A percentile compares a stretch with the other conserved stretches of the same genome.
Evolutionary conservation across 2,329 filamentous ascomycete species (phyloP).

Genomic region (Xylariaceae sp.): DNA sequence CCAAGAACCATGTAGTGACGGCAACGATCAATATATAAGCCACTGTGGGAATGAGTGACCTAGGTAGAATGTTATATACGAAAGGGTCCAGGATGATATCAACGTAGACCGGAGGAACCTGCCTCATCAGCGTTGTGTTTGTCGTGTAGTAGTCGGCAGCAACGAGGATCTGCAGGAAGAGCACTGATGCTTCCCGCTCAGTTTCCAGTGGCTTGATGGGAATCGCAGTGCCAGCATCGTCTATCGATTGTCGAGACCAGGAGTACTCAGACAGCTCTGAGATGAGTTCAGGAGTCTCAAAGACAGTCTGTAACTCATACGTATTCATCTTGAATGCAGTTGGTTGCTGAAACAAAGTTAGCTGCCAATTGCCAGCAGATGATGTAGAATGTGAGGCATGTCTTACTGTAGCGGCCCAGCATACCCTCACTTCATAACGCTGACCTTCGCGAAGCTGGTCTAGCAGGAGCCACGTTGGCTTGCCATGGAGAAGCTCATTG

Average conservation of each 20-base stretch:
- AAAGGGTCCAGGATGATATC: slow-evolving; percentile 88
- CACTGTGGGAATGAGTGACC: slow-evolving; percentile 69
- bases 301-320: slow-evolving; percentile 57
- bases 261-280: slow-evolving; percentile 62
- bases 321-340: slow-evolving; percentile 71
- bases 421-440: slow-evolving; percentile 87
- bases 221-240: no score
- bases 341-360: slow-evolving; percentile 62
- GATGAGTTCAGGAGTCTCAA: slow-evolving; percentile 58
- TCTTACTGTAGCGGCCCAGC: slow-evolving; percentile 87
- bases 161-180: slow-evolving; percentile 71
- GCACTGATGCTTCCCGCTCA: slow-evolving; percentile 39
- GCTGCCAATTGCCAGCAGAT: no score
- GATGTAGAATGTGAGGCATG: no score
- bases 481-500: slow-evolving; percentile 46
- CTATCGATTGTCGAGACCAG: slow-evolving; percentile 37
- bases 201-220: no score
- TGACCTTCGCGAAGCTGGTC: slow-evolving; percentile 64
- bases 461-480: slow-evolving; percentile 75
- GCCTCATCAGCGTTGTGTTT: slow-evolving; percentile 68
- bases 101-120: slow-evolving; percentile 68
- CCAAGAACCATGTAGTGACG: slow-evolving; percentile 39
- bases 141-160: slow-evolving; percentile 82
- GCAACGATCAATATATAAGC: slow-evolving; percentile 64
- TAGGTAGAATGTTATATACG: slow-evolving; percentile 72